These are phyloP conservation scores for Abelmoschus esculentus DNA, from an alignment of 345 rosid genomes.

Conservation along the genomic window DNA sequence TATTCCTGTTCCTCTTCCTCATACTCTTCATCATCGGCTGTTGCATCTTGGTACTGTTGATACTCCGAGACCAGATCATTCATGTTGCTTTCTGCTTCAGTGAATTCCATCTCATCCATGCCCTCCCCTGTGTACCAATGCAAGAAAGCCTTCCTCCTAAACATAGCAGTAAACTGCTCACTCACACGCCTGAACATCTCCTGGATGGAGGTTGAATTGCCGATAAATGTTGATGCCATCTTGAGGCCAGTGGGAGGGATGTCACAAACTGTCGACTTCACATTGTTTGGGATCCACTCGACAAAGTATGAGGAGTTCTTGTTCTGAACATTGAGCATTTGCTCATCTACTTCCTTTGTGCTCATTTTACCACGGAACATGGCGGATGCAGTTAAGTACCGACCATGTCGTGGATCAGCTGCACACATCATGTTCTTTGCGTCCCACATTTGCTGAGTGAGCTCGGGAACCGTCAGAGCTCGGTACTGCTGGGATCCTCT, in stretches of 20 bases:
- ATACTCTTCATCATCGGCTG: conserved; percentile 58
- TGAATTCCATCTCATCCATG: conserved; percentile 70
- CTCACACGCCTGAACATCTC: conserved; percentile 78
- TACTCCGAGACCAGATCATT: conserved; percentile 69
- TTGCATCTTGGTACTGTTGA: conserved; percentile 77
- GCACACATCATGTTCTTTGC: conserved; percentile 82
- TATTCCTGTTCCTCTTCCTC: conserved; percentile 35
- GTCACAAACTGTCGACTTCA: conserved; percentile 70
- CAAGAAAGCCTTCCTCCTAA: conserved; percentile 70
- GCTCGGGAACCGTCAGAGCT: conserved; percentile 64
- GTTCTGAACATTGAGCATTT: conserved; percentile 65
- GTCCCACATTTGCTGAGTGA: conserved; percentile 82
- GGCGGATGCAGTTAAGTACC: conserved; percentile 64
- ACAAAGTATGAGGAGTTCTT: conserved; percentile 63
- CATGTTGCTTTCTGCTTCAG: conserved; percentile 76
- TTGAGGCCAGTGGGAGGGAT: conserved; percentile 65
- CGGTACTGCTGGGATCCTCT: conserved; percentile 73
- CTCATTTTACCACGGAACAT: conserved; percentile 79
- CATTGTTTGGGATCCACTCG: conserved; percentile 70
- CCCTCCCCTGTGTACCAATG: conserved; percentile 68
- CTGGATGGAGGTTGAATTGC: conserved; percentile 67
- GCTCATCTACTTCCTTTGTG: conserved; percentile 71
- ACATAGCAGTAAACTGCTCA: conserved; percentile 70
- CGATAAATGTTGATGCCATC: conserved; percentile 66
- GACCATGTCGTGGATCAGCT: conserved; percentile 67